phyloP scores from a whole-genome alignment of 495 filamentous ascomycete species.

The Penicillium paradoxum region DNA sequence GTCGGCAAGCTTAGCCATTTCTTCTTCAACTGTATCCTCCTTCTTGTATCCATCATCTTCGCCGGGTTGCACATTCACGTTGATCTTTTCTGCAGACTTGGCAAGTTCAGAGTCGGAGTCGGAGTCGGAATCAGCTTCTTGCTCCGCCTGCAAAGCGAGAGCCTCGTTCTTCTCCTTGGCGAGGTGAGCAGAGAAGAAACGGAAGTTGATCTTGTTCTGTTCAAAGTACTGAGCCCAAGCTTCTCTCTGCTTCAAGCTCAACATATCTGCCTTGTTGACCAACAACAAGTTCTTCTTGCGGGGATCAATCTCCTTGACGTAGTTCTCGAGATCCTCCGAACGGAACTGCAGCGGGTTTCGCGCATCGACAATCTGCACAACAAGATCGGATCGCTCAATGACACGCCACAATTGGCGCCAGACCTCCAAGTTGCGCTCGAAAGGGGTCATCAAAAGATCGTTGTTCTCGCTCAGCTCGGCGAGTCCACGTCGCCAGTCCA shows the following conservation, averaged over 20 bases:
- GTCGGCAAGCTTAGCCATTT: conserved; percentile 22
- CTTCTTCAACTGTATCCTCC: conserved; percentile 18
- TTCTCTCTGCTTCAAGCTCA: conserved; percentile 80
- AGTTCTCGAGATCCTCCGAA: conserved; percentile 86
- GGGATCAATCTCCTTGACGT: conserved; percentile 86
- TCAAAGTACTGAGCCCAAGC: conserved; percentile 89
- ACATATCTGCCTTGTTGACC: conserved; percentile 99
- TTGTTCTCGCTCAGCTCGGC: conserved; percentile 90
- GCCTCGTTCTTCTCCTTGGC: conserved; percentile 85
- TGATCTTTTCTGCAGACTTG: conserved; percentile 33
- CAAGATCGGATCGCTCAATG: conserved; percentile 90
- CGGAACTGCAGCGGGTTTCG: conserved; percentile 91
- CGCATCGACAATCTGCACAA: conserved; percentile 98
- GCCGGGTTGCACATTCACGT: conserved; percentile 38
- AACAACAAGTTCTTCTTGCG: conserved; percentile 88
- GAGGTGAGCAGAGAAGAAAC: conserved; percentile 91
- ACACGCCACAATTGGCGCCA: conserved; percentile 99
- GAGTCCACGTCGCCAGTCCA: conserved; percentile 85
- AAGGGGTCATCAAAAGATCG: conserved; percentile 95
- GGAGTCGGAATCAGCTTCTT: conserved; percentile 13
- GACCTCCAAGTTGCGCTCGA: conserved; percentile 95
- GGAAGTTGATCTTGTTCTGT: conserved; percentile 73
- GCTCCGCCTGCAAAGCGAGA: conserved; percentile 41
- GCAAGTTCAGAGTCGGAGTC: conserved; percentile 45
- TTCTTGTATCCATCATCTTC: conserved; percentile 28